Percentiles rank a stretch among this genome's conserved stretches.
These are phyloP conservation scores for Phytophthora quininea DNA, from an alignment of 352 stramenopile genomes.

Conservation along the genomic window DNA sequence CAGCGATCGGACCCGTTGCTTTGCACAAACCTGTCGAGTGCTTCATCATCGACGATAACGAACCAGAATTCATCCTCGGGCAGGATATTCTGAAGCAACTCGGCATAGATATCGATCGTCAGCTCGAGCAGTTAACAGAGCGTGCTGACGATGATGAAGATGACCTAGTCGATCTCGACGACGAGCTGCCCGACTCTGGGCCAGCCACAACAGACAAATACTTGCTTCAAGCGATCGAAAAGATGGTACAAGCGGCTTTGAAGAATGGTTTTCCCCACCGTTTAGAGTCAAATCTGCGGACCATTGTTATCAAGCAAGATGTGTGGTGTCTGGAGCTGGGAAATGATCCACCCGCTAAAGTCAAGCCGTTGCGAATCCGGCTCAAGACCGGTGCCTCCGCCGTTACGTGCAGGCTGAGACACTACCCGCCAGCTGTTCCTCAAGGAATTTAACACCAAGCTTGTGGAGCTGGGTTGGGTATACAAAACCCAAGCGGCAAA, in stretches of 20 bases:
- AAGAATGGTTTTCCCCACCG: not conserved
- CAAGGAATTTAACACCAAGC: conserved; percentile 1
- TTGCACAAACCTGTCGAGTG: not conserved
- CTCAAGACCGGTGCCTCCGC: not conserved
- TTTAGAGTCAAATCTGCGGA: not conserved
- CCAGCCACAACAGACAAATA: not conserved
- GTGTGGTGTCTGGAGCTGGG: conserved; percentile 11
- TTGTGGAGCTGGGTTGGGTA: conserved; percentile 13
- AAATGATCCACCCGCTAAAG: conserved; percentile 6
- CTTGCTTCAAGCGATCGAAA: not conserved
- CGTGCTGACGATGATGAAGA: not conserved
- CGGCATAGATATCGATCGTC: not conserved
- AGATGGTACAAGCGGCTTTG: not conserved
- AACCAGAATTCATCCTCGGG: conserved; percentile 3
- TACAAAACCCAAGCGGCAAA: conserved; percentile 6
- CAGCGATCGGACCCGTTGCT: not conserved
- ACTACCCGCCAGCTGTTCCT: conserved; percentile 9
- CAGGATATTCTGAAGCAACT: conserved; percentile 1
- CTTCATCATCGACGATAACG: not conserved
- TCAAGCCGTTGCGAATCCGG: conserved; percentile 6
- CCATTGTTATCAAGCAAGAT: conserved; percentile 1
- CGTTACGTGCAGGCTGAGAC: conserved; percentile 3
- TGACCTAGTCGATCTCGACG: not conserved
- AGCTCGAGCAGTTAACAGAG: conserved; percentile 3
- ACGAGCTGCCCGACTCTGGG: not conserved